Percentiles rank a stretch among this genome's conserved stretches.
phyloP scores from a whole-genome alignment of 805 yeast species.

The Komagataella ulmi region DNA sequence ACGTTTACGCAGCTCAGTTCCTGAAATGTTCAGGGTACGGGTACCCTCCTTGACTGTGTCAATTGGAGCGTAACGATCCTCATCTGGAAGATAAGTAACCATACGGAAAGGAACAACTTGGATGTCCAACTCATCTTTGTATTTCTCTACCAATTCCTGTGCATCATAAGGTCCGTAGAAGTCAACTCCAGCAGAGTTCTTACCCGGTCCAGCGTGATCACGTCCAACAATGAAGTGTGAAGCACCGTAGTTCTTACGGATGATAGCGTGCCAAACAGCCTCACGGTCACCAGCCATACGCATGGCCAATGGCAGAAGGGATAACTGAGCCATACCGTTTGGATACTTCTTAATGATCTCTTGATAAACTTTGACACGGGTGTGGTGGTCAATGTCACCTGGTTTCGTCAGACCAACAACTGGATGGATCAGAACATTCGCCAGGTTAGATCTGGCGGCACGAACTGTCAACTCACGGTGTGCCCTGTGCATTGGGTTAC shows the following conservation, averaged over 20 bases:
- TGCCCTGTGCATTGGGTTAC: slow-evolving; percentile 98
- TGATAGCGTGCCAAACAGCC: slow-evolving; percentile 96
- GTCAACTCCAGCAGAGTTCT: slow-evolving; percentile 76
- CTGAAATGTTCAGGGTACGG: slow-evolving; percentile 31
- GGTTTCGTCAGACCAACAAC: slow-evolving; percentile 96
- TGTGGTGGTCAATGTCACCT: slow-evolving; percentile 95
- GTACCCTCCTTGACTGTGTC: slow-evolving; percentile 75
- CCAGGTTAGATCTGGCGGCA: slow-evolving; percentile 88
- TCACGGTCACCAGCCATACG: slow-evolving; percentile 99
- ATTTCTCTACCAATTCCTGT: slow-evolving; percentile 71
- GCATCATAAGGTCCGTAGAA: slow-evolving; percentile 97
- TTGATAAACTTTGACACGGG: slow-evolving; percentile 90
- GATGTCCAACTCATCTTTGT: slow-evolving; percentile 67
- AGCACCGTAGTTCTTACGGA: slow-evolving; percentile 93
- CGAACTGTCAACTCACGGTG: slow-evolving; percentile 93
- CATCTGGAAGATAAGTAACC: slow-evolving; percentile 94
- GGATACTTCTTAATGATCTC: slow-evolving; percentile 89
- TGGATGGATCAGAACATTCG: slow-evolving; percentile 85
- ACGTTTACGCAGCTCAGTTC: slow-evolving; percentile 86
- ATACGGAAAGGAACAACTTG: slow-evolving; percentile 92
- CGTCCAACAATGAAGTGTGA: slow-evolving; percentile 96
- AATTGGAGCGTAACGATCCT: slow-evolving; percentile 89
- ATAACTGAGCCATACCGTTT: slow-evolving; percentile 81
- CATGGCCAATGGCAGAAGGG: slow-evolving; percentile 90
- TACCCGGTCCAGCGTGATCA: slow-evolving; percentile 97